Evolutionary conservation across 148 eudicot genomes (phyloP).

Genomic region (Rhododendron griersonianum): DNA sequence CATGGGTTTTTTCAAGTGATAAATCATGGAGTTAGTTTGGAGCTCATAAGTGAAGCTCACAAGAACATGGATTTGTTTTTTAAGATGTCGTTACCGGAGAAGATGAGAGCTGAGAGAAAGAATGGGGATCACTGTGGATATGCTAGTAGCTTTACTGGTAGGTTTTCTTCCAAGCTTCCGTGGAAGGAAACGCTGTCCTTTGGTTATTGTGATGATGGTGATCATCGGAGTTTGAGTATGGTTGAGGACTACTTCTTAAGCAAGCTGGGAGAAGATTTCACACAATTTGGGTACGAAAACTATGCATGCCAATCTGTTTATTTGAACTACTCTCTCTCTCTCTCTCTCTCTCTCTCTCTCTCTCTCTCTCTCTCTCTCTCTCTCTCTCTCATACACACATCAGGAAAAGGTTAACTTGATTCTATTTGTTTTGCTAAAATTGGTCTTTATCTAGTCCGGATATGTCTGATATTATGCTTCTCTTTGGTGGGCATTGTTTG

Average conservation of each 20-base stretch:
- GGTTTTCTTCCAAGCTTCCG: conserved; percentile 9
- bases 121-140: neutral
- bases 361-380: neutral
- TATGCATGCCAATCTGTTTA: neutral
- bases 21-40: neutral
- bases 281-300: neutral
- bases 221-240: neutral
- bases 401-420: neutral
- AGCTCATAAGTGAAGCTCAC: neutral
- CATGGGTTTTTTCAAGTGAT: conserved; percentile 4
- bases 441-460: too few species aligned
- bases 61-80: neutral
- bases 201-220: neutral
- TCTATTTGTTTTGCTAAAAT: neutral
- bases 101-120: conserved; percentile 7
- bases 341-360: neutral
- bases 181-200: neutral
- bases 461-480: too few species aligned
- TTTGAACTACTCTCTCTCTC: neutral
- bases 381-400: neutral
- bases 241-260: neutral
- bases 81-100: neutral
- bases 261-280: neutral
- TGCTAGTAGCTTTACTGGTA: conserved; percentile 8
- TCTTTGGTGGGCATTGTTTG: too few species aligned